Base-by-base conservation (phyloP, 169 alveolate species). In the Plasmodium yoelii region DNA sequence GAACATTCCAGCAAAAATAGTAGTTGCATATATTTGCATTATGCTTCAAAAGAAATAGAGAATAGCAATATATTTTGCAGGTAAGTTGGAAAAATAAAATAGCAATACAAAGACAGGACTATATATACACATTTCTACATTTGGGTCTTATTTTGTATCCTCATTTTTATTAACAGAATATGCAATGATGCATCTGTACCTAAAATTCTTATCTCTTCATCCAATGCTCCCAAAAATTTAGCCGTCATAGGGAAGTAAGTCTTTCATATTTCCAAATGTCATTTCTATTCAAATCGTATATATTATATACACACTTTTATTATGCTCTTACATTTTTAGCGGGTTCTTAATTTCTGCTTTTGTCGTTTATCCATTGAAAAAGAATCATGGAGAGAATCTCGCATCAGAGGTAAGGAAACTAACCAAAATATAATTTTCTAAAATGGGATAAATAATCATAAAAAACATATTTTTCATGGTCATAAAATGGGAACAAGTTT, bases 341-440 rank as follows among this genome's bases (percentile, higher is more conserved):
- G 90, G 90, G n/a, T 82, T 82, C 57, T 71, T 82, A 69, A 65
- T 82, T 46, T 67, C 90, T 2, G 90, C 90, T 22, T 82, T 82
- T 70, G 90, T 82, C 12, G 61, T 82, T 15, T 82, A 82, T 60
- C 84, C 90, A 6, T 71, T 82, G 71, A 82, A 82, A 63, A 82
- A 82, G 59, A 22, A 82, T n/a, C 49, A 65, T 39, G 90, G 90
- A 7, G 90, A 82, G 39, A 15, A 82, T 28, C 72, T 82, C 26
- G 90, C 90, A 34, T 59, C 90, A 10, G 90, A 82, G 51, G 90
- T 82, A 44, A 82, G 56, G 56, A 22, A 67, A 28, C 18, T 12
- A 49, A 39, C 8, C 13, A 34, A 34, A 34, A 34, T 34, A 34
- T 34, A 34, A 34, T 34, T 34, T 3, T 34, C 5, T 34, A 34